Evolutionary conservation across 148 eudicot species (phyloP), one percentile per base, ranked within the genome.

Genomic region (Tetragonia tetragonoides): DNA sequence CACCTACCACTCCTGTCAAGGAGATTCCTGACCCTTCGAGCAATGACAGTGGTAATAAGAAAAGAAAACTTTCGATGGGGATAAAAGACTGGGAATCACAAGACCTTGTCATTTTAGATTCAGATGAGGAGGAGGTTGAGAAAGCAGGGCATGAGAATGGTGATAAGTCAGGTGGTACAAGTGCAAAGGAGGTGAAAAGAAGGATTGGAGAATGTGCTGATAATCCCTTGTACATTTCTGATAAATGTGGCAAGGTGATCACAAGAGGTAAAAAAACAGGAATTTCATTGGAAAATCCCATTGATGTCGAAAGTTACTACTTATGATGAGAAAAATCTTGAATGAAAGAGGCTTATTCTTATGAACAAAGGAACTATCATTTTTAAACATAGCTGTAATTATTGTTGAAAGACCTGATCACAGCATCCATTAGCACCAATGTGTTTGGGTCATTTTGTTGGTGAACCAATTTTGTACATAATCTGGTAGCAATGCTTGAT

Each of bases 231-330:
- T 72, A 20, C 62, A 42, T 78, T 54, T 9, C 49, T 40, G 76
- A 72, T 47, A 47, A n/a, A 17, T 47, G 34, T 64, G 18, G 38
- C 38, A 38, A 62, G 62, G 65, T 53, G 10, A 34, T 6, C 18
- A 72, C n/a, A 23, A 46, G 39, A 18, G n/a, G 41, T 38, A 76
- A 40, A n/a, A 78, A 14, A 53, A 7, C 53, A 38, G 72, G 81
- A 39, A 21, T 72, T 15, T 78, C 71, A n/a, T 47, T 49, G 20
- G 49, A 54, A 53, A 73, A 39, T 51, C 71, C 76, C 24, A 72
- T 78, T 44, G 66, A 78, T 72, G 68, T 78, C 20, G 76, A 78
- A 34, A 39, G 39, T 38, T 72, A 78, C 70, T 78, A 21, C 47
- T 56, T 38, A 3, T 59, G 66, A 61, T 40, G 72, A 77, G 3